A percentile compares a stretch with the other conserved stretches of the same genome.
phyloP scores from a whole-genome alignment of 2,329 filamentous ascomycete genomes.

The Penicillium palitans region DNA sequence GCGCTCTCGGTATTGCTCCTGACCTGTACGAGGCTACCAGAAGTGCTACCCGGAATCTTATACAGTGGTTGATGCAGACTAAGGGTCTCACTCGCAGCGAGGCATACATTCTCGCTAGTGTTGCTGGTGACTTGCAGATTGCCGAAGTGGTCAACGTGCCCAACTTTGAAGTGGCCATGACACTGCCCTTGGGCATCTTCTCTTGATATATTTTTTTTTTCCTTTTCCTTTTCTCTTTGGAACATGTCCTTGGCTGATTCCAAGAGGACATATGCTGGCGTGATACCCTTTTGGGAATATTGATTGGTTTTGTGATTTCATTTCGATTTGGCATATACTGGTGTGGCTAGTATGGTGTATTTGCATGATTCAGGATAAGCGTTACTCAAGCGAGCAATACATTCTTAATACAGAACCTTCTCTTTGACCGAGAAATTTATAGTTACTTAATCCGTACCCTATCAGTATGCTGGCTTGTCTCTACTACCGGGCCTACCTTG shows the following conservation, averaged over 20 bases:
- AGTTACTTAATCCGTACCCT: neutral
- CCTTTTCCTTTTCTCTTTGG: neutral
- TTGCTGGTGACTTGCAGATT: constrained; percentile 54
- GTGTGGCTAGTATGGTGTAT: constrained; percentile 4
- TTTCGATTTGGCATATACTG: constrained; percentile 12
- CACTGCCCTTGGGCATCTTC: constrained; percentile 53
- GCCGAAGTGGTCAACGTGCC: constrained; percentile 57
- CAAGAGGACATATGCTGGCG: constrained; percentile 6
- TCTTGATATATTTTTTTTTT: constrained; percentile 44
- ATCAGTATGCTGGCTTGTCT: neutral
- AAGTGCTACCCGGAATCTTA: constrained; percentile 51
- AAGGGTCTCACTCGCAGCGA: constrained; percentile 50
- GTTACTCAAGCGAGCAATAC: constrained; percentile 9
- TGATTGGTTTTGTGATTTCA: constrained; percentile 6
- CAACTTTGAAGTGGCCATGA: constrained; percentile 54
- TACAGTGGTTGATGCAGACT: constrained; percentile 51
- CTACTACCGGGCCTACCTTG: too few species aligned
- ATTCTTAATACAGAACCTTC: neutral
- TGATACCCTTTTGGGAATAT: constrained; percentile 21
- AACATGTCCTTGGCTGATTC: neutral
- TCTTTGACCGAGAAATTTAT: neutral
- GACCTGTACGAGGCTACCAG: constrained; percentile 52
- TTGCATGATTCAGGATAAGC: constrained; percentile 12
- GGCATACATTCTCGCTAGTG: constrained; percentile 55
- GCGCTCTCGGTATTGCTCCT: constrained; percentile 50